Evolutionary conservation across 306 rosid genomes (phyloP), one percentile per base, ranked within the genome.

Genomic region (Castanea sativa): DNA sequence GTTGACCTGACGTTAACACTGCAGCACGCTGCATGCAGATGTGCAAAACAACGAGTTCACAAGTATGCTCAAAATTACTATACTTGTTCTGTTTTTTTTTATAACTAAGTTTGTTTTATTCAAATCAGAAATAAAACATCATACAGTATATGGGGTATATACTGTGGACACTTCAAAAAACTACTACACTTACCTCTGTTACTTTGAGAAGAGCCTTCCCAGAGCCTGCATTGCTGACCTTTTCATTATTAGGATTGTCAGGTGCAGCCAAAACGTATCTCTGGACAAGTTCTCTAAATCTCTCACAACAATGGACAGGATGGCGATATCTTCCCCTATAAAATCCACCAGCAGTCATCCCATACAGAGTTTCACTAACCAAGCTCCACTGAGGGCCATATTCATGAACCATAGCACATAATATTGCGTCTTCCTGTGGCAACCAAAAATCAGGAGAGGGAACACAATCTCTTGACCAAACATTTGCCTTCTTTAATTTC

Each of bases 291-390:
- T 95, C 99, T 79, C 99, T 85, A 77, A 85, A 95, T 79, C 99
- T 91, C 89, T 95, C 99, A 80, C 99, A 92, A 75, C 98, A 95
- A 89, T 93, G 98, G 75, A 85, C 93, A 30, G 98, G 96, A 92
- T 93, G 99, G 51, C 98, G 98, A 84, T 90, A 93, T 76, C 96
- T 88, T 55, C 99, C 99, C 88, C 94, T 84, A 80, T 90, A 91
- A 77, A 86, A 85, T 57, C 99, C 99, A 72, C 99, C 99, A 78
- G 96, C 89, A 67, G 92, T 83, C 94, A 93, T 90, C 45, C 96
- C 86, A 78, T 91, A 89, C 55, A 95, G 91, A 15, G 81, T 84
- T 51, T 93, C 97, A 23, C 99, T 92, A 80, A 93, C 97, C 87
- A 95, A 83, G 77, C 88, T 87, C 99, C 99, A 95, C 81, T 89